phyloP scores from a whole-genome alignment of 2,329 filamentous ascomycete species.

The Phyllosticta citrichinensis region DNA sequence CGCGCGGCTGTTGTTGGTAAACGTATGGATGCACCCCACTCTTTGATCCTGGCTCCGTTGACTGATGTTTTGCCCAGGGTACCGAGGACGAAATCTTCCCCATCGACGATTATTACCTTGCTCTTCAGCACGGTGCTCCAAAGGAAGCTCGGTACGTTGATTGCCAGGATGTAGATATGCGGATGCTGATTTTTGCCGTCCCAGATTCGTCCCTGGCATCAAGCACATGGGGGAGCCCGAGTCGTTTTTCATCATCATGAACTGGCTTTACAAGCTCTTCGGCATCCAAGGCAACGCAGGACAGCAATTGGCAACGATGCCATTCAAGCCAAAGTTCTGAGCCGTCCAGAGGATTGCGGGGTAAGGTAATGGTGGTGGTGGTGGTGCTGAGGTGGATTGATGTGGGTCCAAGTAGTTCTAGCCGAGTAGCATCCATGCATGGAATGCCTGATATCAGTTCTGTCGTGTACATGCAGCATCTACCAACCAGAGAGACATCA shows the following conservation, averaged over 20 bases:
- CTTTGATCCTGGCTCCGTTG: neutral
- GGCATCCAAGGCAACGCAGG: slow-evolving; percentile 32
- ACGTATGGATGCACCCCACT: slow-evolving; percentile 22
- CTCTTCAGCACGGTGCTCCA: slow-evolving; percentile 41
- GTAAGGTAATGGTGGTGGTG: neutral
- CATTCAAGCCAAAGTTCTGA: slow-evolving; percentile 37
- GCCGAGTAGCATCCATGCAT: neutral
- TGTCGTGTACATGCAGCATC: neutral
- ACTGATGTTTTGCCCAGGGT: slow-evolving; percentile 21
- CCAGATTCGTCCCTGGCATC: slow-evolving; percentile 30
- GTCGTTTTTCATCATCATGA: slow-evolving; percentile 38
- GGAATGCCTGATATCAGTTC: neutral
- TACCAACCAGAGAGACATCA: neutral
- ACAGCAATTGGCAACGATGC: slow-evolving; percentile 37
- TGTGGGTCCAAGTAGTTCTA: neutral
- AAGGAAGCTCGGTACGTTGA: slow-evolving; percentile 37
- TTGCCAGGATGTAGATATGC: neutral
- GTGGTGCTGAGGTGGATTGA: neutral
- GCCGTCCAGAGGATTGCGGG: neutral
- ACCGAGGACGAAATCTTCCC: slow-evolving; percentile 53
- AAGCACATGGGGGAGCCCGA: slow-evolving; percentile 45
- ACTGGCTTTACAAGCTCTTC: slow-evolving; percentile 41
- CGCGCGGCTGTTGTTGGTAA: slow-evolving; percentile 44
- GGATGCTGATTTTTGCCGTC: neutral
- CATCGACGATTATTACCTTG: slow-evolving; percentile 49